These are phyloP conservation scores for Populus trichocarpa DNA, from an alignment of 441 rosid genomes.

Conservation along the genomic window DNA sequence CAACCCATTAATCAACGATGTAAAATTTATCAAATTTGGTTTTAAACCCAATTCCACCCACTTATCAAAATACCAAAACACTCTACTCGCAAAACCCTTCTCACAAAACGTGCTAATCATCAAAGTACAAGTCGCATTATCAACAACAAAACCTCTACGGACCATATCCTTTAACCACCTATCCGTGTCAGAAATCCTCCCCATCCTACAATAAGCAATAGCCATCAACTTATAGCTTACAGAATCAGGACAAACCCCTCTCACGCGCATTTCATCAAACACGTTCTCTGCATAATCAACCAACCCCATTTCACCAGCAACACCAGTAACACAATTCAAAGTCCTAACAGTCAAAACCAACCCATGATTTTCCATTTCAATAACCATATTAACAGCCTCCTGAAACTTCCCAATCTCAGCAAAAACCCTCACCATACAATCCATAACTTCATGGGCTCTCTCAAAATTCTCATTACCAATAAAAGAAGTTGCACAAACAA, in stretches of 20 bases:
- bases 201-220: constrained; percentile 51
- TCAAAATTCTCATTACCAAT: constrained; percentile 56
- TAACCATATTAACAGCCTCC: constrained; percentile 64
- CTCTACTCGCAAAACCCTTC: constrained; percentile 56
- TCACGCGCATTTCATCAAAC: constrained; percentile 74
- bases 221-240: constrained; percentile 61
- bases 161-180: constrained; percentile 67
- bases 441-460: constrained; percentile 66
- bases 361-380: constrained; percentile 79
- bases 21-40: constrained; percentile 77
- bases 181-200: constrained; percentile 59
- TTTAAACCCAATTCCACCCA: constrained; percentile 57
- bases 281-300: constrained; percentile 53
- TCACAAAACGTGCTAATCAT: constrained; percentile 49
- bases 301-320: constrained; percentile 46
- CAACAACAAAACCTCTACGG: constrained; percentile 54
- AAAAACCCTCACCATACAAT: constrained; percentile 60
- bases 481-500: constrained; percentile 58
- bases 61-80: constrained; percentile 63
- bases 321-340: constrained; percentile 46
- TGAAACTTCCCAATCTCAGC: constrained; percentile 65
- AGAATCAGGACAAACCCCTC: constrained; percentile 65
- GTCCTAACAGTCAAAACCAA: constrained; percentile 35
- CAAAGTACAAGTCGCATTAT: constrained; percentile 72
- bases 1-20: constrained; percentile 71